Conservation (phyloP, 1,139 yeast species). For the Taphrina confusa region DNA sequence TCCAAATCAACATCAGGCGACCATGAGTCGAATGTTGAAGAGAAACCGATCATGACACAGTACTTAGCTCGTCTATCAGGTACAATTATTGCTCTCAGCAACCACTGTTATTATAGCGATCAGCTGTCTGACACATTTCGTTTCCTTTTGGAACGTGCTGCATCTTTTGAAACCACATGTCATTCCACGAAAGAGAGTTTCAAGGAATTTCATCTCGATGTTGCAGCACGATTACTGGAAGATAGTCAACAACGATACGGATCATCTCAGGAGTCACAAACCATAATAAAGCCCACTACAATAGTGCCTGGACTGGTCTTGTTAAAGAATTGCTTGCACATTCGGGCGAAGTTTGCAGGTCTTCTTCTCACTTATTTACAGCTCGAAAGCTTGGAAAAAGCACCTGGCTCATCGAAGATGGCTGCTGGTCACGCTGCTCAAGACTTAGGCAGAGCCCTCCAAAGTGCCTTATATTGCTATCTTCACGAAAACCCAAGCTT, state of each 20-base stretch:
- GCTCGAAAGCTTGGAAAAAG: neutral
- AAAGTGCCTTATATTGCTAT: neutral
- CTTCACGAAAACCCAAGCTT: neutral
- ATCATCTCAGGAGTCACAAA: neutral
- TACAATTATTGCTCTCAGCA: constrained; percentile 64
- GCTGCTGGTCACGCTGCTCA: neutral
- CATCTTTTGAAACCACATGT: neutral
- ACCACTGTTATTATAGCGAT: constrained; percentile 74
- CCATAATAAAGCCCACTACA: neutral
- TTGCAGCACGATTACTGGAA: neutral
- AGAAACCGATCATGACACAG: constrained; percentile 13
- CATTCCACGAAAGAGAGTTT: neutral
- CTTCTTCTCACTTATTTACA: neutral
- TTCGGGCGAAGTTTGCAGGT: neutral
- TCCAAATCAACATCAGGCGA: neutral
- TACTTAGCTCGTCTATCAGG: constrained; percentile 42
- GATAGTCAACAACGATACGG: neutral
- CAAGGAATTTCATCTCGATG: constrained; percentile 1
- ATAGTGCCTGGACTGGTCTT: neutral
- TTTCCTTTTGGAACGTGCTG: constrained; percentile 47
- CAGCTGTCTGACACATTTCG: constrained; percentile 75
- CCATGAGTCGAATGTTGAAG: no score
- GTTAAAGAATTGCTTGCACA: neutral
- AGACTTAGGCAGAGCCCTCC: neutral
- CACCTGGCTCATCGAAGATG: neutral